phyloP scores from a whole-genome alignment of 1,284 basidiomycete genomes.

The Fomitopsis betulina region DNA sequence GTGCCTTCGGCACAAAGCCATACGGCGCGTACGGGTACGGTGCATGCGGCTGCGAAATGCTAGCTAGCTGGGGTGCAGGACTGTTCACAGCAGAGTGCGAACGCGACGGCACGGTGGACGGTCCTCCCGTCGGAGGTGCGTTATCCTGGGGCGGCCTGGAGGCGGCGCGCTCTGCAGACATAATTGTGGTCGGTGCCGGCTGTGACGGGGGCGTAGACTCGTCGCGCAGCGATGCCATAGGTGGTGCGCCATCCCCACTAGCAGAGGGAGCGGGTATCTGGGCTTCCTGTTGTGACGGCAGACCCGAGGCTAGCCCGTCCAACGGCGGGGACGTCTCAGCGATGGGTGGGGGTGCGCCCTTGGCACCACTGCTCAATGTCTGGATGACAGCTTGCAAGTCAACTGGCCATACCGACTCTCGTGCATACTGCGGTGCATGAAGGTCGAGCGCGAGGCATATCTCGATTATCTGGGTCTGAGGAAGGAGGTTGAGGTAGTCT shows the following conservation, averaged over 20 bases:
- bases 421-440: conserved; percentile 56
- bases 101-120: neutral
- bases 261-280: conserved; percentile 17
- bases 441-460: conserved; percentile 69
- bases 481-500: conserved; percentile 61
- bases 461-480: conserved; percentile 66
- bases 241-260: conserved; percentile 13
- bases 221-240: conserved; percentile 20
- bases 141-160: neutral
- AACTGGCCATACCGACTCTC: conserved; percentile 60
- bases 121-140: neutral
- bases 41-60: conserved; percentile 16
- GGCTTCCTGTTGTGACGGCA: conserved; percentile 19
- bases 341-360: conserved; percentile 4
- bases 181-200: neutral
- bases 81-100: neutral
- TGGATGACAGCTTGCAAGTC: conserved; percentile 62
- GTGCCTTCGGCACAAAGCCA: conserved; percentile 19
- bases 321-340: neutral
- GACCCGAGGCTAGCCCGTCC: conserved; percentile 2
- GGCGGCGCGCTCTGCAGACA: neutral
- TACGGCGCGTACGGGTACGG: conserved; percentile 28
- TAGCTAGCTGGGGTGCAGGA: conserved; percentile 18
- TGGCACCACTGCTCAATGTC: conserved; percentile 37
- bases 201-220: neutral